Evolutionary conservation across 2,329 filamentous ascomycete genomes (phyloP).

Genomic region (Fusarium denticulatum): DNA sequence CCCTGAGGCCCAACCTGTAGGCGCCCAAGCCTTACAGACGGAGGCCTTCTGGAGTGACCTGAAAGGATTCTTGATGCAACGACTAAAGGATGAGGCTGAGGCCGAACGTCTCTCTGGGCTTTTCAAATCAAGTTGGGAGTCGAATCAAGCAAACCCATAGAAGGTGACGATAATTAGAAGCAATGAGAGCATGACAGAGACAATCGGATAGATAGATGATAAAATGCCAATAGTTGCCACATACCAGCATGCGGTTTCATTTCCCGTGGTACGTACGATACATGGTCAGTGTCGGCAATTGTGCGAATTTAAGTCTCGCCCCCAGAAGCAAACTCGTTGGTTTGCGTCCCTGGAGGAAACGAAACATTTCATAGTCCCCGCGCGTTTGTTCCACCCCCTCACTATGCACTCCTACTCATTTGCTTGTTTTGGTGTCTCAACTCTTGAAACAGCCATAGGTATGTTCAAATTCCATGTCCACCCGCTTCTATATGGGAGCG

Average conservation of each 20-base stretch:
- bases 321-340: conserved; percentile 38
- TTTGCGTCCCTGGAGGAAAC: conserved; percentile 27
- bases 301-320: conserved; percentile 43
- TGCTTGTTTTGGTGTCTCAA: conserved; percentile 39
- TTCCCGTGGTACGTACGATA: conserved; percentile 46
- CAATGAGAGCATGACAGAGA: conserved; percentile 20
- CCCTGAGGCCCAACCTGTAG: conserved; percentile 47
- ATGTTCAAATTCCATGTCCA: conserved; percentile 41
- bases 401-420: conserved; percentile 43
- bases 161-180: conserved; percentile 19
- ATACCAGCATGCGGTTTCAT: conserved; percentile 45
- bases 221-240: conserved; percentile 39
- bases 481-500: conserved; percentile 34
- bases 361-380: conserved; percentile 30
- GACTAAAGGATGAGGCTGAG: conserved; percentile 75
- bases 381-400: conserved; percentile 27
- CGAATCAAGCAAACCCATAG: conserved; percentile 48
- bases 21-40: conserved; percentile 71
- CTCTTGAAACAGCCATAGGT: conserved; percentile 42
- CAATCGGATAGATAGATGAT: conserved; percentile 27
- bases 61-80: conserved; percentile 80
- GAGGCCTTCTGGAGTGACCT: conserved; percentile 89
- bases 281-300: conserved; percentile 45
- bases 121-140: conserved; percentile 78
- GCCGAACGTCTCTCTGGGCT: conserved; percentile 71